Percentiles rank a stretch among this genome's conserved stretches.
phyloP scores from a whole-genome alignment of 176 grass and related monocot species.

The Ensete ventricosum region DNA sequence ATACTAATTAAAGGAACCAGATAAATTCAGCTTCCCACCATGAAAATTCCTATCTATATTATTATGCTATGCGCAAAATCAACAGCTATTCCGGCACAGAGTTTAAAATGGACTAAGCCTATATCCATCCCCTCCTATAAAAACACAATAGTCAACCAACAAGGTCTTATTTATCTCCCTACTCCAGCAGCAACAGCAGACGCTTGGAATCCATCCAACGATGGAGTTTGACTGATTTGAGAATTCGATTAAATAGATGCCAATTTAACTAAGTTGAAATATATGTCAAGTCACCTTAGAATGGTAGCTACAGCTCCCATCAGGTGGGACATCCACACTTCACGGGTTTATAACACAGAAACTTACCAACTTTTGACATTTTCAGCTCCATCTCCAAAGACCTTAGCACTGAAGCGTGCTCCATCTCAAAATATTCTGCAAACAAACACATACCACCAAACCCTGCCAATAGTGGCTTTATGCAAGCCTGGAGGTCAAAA shows the following conservation, averaged over 20 bases:
- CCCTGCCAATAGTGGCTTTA: neutral
- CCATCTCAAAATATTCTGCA: neutral
- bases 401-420: neutral
- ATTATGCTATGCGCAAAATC: too few relatives aligned
- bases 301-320: neutral
- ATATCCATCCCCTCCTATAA: too few relatives aligned
- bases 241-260: too few relatives aligned
- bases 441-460: conserved; percentile 7
- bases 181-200: neutral
- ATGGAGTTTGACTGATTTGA: too few relatives aligned
- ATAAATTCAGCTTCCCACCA: too few relatives aligned
- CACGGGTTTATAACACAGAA: neutral
- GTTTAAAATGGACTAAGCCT: too few relatives aligned
- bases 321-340: neutral
- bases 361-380: neutral
- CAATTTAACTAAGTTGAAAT: neutral
- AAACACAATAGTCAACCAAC: neutral
- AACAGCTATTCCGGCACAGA: too few relatives aligned
- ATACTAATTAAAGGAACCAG: too few relatives aligned
- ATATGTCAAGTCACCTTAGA: neutral
- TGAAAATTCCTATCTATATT: too few relatives aligned
- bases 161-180: neutral
- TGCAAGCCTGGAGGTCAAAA: conserved; percentile 1
- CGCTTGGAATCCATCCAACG: too few relatives aligned
- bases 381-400: neutral